Conservation (phyloP, 345 rosid species). For the Rhodamnia argentea region DNA sequence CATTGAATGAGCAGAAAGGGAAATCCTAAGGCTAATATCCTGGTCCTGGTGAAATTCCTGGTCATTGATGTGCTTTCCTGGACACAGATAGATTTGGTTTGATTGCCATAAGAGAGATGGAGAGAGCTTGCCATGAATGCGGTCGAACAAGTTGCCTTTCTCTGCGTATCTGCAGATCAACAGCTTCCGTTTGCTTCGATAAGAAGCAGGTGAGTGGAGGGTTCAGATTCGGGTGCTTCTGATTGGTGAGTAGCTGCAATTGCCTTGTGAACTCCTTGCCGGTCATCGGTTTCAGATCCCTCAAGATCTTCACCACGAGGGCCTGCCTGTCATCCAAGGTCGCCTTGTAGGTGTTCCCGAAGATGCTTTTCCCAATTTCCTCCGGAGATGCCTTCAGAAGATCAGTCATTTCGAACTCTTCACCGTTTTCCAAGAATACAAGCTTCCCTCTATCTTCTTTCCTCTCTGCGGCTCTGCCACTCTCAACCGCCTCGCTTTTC, state of each 20-base stretch:
- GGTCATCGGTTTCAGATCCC: slow-evolving; percentile 35
- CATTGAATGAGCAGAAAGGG: neutral
- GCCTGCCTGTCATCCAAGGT: slow-evolving; percentile 9
- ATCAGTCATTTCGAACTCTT: slow-evolving; percentile 22
- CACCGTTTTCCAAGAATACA: slow-evolving; percentile 12
- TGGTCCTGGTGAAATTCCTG: neutral
- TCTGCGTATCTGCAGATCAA: slow-evolving; percentile 21
- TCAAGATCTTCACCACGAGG: slow-evolving; percentile 30
- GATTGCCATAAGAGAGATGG: neutral
- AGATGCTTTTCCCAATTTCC: slow-evolving; percentile 31
- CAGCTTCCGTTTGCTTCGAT: slow-evolving; percentile 52
- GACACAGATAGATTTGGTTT: neutral
- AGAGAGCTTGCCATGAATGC: slow-evolving; percentile 30
- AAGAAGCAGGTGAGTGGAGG: slow-evolving; percentile 55
- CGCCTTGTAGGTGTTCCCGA: slow-evolving; percentile 41
- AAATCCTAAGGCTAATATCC: neutral
- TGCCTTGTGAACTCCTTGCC: slow-evolving; percentile 28
- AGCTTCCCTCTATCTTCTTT: slow-evolving; percentile 13
- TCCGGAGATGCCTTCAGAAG: slow-evolving; percentile 38
- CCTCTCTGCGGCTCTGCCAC: neutral
- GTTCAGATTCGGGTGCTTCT: slow-evolving; percentile 42
- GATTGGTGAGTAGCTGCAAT: slow-evolving; percentile 6
- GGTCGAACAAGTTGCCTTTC: slow-evolving; percentile 39
- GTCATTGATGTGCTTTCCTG: neutral
- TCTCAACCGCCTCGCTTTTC: neutral